Evolutionary conservation across 805 yeast species (phyloP).

Genomic region (Teunomyces atbi): DNA sequence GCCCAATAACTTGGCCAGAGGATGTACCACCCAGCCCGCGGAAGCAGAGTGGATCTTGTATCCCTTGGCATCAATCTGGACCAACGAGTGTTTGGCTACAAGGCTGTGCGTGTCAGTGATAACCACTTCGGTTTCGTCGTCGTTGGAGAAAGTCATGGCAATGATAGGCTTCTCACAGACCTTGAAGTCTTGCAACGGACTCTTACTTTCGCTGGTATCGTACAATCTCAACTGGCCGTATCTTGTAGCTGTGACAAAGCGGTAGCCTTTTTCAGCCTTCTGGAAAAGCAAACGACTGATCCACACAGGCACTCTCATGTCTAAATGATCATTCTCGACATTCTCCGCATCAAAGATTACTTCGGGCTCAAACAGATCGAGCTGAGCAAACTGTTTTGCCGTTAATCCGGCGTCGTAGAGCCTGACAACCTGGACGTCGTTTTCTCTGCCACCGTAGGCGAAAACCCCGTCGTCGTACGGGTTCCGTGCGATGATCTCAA

Average conservation of each 20-base stretch:
- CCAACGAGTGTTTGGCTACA: slow-evolving; percentile 51
- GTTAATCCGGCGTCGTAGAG: slow-evolving; percentile 28
- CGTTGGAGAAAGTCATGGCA: slow-evolving; percentile 36
- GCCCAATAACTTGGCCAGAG: slow-evolving; percentile 56
- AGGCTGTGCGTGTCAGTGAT: slow-evolving; percentile 70
- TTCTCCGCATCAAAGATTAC: slow-evolving; percentile 70
- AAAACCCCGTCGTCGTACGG: slow-evolving; percentile 51
- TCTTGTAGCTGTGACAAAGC: slow-evolving; percentile 64
- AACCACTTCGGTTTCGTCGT: slow-evolving; percentile 44
- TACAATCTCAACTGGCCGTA: slow-evolving; percentile 77
- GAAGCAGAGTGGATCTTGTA: slow-evolving; percentile 39
- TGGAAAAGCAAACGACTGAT: slow-evolving; percentile 55
- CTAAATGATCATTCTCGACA: slow-evolving; percentile 76
- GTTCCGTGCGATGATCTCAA: slow-evolving; percentile 48
- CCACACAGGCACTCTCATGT: slow-evolving; percentile 82
- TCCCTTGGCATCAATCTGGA: slow-evolving; percentile 34
- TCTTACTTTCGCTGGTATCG: slow-evolving; percentile 63
- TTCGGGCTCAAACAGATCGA: slow-evolving; percentile 20
- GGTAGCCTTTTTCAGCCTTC: slow-evolving; percentile 38
- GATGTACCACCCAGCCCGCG: slow-evolving; percentile 45
- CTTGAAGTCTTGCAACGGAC: slow-evolving; percentile 61
- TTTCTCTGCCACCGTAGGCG: slow-evolving; percentile 87
- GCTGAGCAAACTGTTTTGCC: slow-evolving; percentile 17
- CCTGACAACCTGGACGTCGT: slow-evolving; percentile 55
- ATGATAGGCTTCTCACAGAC: slow-evolving; percentile 55